Percentiles rank a stretch among this genome's conserved stretches.
phyloP scores from a whole-genome alignment of 257 asterid species.

The Linaria vulgaris region DNA sequence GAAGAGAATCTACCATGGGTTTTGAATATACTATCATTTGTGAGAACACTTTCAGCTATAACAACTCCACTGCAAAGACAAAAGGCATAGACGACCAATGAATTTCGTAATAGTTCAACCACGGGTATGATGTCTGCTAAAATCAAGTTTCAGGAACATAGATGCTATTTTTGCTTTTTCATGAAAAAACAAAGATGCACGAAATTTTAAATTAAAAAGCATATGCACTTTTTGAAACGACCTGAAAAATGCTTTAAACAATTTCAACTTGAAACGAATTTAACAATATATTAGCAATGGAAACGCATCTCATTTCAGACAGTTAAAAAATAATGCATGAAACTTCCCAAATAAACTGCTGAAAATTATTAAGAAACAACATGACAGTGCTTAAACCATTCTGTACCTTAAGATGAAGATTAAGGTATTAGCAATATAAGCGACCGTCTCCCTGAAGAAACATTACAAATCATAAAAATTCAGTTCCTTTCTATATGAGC shows the following conservation, averaged over 20 bases:
- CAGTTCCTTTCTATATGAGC: conserved; percentile 14
- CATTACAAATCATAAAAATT: conserved; percentile 24
- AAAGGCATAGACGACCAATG: conserved; percentile 17
- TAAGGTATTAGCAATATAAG: conserved; percentile 90
- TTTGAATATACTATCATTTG: conserved; percentile 45
- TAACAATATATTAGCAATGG: no score
- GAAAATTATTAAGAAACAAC: not conserved
- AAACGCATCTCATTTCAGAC: conserved; percentile 3
- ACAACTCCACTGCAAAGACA: conserved; percentile 83
- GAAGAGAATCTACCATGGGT: conserved; percentile 54
- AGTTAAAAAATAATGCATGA: not conserved
- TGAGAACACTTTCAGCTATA: conserved; percentile 83
- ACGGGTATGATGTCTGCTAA: no score
- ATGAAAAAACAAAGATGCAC: no score
- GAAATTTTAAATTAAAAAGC: no score
- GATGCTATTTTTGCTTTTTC: no score
- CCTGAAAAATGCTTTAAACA: no score
- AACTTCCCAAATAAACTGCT: not conserved
- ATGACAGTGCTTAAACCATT: conserved; percentile 5
- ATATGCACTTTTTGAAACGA: no score
- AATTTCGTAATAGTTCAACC: no score
- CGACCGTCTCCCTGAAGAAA: conserved; percentile 94
- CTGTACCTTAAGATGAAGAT: conserved; percentile 92
- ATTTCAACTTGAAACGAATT: no score
- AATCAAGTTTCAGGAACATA: no score